Conservation (phyloP, 2,329 filamentous ascomycete genomes). For the Xylaria sp. region DNA sequence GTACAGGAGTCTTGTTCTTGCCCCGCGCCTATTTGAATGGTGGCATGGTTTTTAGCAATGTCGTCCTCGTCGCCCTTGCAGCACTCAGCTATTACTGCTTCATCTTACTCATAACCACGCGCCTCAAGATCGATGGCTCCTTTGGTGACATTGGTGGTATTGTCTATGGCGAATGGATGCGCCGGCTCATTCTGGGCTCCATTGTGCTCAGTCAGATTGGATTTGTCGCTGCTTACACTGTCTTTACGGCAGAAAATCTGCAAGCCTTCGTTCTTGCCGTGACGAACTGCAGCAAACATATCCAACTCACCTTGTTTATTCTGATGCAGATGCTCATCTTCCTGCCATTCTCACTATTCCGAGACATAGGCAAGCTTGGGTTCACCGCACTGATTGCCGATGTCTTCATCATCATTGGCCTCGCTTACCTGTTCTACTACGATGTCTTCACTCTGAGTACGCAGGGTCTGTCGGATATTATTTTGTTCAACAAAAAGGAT, state of each 20-base stretch:
- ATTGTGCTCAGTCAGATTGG: constrained; percentile 95
- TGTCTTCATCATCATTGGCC: constrained; percentile 84
- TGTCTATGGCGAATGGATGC: constrained; percentile 87
- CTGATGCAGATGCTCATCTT: constrained; percentile 94
- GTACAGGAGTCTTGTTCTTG: constrained; percentile 89
- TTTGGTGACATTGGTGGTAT: constrained; percentile 95
- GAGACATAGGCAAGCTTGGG: constrained; percentile 95
- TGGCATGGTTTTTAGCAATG: constrained; percentile 93
- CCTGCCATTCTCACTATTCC: constrained; percentile 84
- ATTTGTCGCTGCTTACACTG: constrained; percentile 91
- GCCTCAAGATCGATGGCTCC: constrained; percentile 81
- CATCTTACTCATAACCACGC: constrained; percentile 82
- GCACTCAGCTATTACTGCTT: constrained; percentile 95
- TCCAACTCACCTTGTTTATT: constrained; percentile 85
- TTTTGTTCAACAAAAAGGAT: constrained; percentile 80
- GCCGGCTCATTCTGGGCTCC: constrained; percentile 77
- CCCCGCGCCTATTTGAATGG: constrained; percentile 92
- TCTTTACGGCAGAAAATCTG: constrained; percentile 93
- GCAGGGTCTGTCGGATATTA: constrained; percentile 77
- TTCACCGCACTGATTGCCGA: constrained; percentile 93
- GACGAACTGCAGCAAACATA: constrained; percentile 75
- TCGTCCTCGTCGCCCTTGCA: constrained; percentile 82
- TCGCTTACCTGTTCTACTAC: constrained; percentile 94
- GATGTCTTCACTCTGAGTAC: constrained; percentile 77
- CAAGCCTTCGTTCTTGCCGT: constrained; percentile 93